Percentiles rank a stretch among this genome's conserved stretches.
These are phyloP conservation scores for Cercospora berteroae DNA, from an alignment of 2,329 filamentous ascomycete species.

Conservation along the genomic window DNA sequence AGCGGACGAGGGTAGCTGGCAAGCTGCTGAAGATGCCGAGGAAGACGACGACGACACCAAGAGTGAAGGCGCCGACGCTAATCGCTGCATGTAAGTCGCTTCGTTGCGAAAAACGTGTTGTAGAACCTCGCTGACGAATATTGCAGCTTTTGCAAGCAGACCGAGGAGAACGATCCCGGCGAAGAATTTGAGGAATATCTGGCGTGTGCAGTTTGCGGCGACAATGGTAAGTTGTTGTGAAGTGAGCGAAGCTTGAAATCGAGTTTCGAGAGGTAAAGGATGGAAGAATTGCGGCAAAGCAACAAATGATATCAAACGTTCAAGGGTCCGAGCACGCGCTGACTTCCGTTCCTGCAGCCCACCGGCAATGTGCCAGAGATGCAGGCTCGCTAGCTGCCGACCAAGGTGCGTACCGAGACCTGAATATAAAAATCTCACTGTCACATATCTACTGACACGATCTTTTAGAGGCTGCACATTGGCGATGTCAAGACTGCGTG, in stretches of 20 bases:
- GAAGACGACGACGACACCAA: slow-evolving; percentile 51
- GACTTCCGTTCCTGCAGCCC: slow-evolving; percentile 63
- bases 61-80: slow-evolving; percentile 52
- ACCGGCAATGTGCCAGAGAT: slow-evolving; percentile 83
- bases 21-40: slow-evolving; percentile 52
- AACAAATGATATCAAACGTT: slow-evolving; percentile 30
- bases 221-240: slow-evolving; percentile 66
- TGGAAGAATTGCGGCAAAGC: slow-evolving; percentile 31
- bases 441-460: slow-evolving; percentile 28
- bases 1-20: slow-evolving; percentile 54
- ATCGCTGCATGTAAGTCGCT: slow-evolving; percentile 62
- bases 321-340: slow-evolving; percentile 41
- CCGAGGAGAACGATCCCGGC: slow-evolving; percentile 77
- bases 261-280: slow-evolving; percentile 20
- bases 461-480: slow-evolving; percentile 54
- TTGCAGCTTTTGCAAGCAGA: slow-evolving; percentile 73
- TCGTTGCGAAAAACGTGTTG: background rate
- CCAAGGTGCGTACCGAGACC: slow-evolving; percentile 56
- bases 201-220: slow-evolving; percentile 72
- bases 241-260: slow-evolving; percentile 11
- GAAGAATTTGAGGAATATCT: slow-evolving; percentile 80
- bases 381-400: slow-evolving; percentile 61
- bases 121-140: slow-evolving; percentile 22
- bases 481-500: slow-evolving; percentile 62
- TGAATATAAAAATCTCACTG: slow-evolving; percentile 14